Evolutionary conservation across 257 asterid species (phyloP), one percentile per base, ranked within the genome.

Genomic region (Scutellaria galericulata): DNA sequence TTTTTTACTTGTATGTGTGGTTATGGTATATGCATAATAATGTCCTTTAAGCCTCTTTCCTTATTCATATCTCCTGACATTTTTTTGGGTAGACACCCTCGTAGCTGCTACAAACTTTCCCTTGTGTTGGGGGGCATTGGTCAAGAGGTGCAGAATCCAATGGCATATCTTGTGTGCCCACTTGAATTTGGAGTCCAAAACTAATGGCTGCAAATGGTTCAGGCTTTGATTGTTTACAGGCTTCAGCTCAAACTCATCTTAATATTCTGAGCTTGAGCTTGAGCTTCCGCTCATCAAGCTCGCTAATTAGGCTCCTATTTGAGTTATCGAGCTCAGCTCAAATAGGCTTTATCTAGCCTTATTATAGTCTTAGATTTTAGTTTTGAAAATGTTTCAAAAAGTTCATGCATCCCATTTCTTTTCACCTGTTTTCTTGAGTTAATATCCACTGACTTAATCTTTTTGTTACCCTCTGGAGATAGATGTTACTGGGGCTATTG

Each of bases 401-500:
- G 64, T 55, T 57, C 15, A 47, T 41, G 13, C 37, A 37, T 7
- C 7, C n/a, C 18, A 3, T 53, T 68, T 53, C 41, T 60, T 27
- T 54, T 59, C 52, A 15, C 63, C 44, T 75, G 40, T 44, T 64
- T n/a, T 35, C 39, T 64, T 52, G 62, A 44, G 47, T 48, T 9
- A 22, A 22, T 7, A n/a, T 66, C n/a, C 54, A 55, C 48, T 57
- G 50, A 45, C 22, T 14, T 59, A 14, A 11, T 10, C 41, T 61
- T 74, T 59, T 42, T 51, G 53, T 27, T 60, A 41, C 41, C 46
- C 40, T 40, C 45, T 45, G 40, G 50, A 20, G 9, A 69, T 73
- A 94, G 99, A 71, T 89, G 93, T 75, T 94, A 94, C 76, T 94
- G 97, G 98, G 99, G 98, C 66, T 91, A 94, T 71, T 79, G 89